A percentile compares a stretch with the other conserved stretches of the same genome.
Conservation (phyloP, 768 basidiomycete species). For the Lepiota brunneoincarnata region DNA sequence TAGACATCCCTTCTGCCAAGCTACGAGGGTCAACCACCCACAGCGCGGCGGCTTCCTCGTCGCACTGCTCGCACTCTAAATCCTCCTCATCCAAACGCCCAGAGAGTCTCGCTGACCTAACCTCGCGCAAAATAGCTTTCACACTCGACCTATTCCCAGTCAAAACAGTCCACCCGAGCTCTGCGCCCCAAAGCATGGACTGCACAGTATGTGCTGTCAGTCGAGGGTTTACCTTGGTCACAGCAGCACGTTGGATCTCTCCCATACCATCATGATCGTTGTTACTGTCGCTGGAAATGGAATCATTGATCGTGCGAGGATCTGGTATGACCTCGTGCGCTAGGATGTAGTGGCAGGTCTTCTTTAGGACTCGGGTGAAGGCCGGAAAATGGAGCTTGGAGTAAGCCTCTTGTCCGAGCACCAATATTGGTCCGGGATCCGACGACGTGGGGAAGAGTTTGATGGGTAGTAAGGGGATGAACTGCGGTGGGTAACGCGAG, state of each 20-base stretch:
- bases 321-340: constrained; percentile 41
- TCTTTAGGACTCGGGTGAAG: constrained; percentile 48
- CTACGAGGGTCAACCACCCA: constrained; percentile 43
- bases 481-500: constrained; percentile 54
- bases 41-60: constrained; percentile 18
- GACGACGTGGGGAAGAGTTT: constrained; percentile 40
- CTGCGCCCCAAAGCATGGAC: constrained; percentile 68
- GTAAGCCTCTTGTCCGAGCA: not conserved
- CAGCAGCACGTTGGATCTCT: constrained; percentile 51
- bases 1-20: constrained; percentile 58
- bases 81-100: constrained; percentile 28
- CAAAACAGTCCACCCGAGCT: constrained; percentile 77
- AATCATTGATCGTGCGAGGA: constrained; percentile 21
- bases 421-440: constrained; percentile 5
- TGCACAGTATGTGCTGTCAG: constrained; percentile 77
- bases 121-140: constrained; percentile 67
- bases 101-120: constrained; percentile 40
- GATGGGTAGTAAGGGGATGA: constrained; percentile 59
- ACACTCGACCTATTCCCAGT: constrained; percentile 84
- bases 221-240: constrained; percentile 52
- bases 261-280: constrained; percentile 16
- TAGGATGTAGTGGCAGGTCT: constrained; percentile 55
- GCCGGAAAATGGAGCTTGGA: not conserved
- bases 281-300: not conserved
- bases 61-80: constrained; percentile 15